phyloP scores from a whole-genome alignment of 2,329 filamentous ascomycete species.

The Epichloe uncinata region DNA sequence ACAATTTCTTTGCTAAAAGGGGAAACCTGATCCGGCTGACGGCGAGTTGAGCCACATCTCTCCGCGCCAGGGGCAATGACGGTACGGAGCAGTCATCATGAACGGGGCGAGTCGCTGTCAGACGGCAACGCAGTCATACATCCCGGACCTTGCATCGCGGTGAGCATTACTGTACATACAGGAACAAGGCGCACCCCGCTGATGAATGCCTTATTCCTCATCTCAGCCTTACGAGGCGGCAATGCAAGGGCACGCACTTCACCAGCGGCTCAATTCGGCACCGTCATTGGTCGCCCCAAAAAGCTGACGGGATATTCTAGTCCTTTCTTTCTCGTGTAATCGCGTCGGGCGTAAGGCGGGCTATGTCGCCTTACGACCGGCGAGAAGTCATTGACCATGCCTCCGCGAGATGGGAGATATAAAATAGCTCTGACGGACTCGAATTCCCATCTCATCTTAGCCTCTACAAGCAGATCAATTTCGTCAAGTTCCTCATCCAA shows the following conservation, averaged over 20 bases:
- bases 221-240: background rate
- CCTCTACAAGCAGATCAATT: background rate
- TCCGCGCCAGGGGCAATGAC: no score
- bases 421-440: background rate
- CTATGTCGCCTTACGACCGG: background rate
- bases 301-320: background rate
- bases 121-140: no score
- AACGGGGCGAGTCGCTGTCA: no score
- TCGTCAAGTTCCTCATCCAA: background rate
- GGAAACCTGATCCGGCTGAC: no score
- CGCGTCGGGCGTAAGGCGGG: background rate
- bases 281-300: background rate
- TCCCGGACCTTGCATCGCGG: background rate
- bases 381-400: background rate
- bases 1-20: no score
- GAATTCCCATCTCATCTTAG: background rate
- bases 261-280: background rate
- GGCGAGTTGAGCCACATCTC: no score
- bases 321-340: background rate
- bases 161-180: background rate
- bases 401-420: background rate
- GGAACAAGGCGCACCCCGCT: background rate
- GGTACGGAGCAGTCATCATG: no score
- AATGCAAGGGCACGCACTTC: background rate
- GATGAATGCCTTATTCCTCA: background rate